Evolutionary conservation across 2,329 filamentous ascomycete genomes (phyloP).

Genomic region (Fusarium scirpi): DNA sequence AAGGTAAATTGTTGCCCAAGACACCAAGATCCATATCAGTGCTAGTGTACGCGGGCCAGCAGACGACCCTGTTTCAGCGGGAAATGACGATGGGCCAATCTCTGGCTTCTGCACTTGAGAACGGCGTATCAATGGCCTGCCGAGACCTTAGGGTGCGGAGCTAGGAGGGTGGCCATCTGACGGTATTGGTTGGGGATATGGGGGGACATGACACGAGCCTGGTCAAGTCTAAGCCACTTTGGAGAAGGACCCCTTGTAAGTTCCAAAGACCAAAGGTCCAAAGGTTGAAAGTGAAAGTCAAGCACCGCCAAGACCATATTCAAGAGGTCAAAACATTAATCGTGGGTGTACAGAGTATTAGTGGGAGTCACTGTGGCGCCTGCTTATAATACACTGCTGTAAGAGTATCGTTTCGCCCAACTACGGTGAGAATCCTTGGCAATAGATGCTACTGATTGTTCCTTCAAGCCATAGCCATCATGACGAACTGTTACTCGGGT

Average conservation of each 20-base stretch:
- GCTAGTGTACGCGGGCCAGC: constrained; percentile 37
- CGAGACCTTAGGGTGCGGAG: constrained; percentile 41
- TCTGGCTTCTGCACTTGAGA: constrained; percentile 33
- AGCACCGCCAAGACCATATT: neutral
- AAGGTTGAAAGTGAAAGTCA: neutral
- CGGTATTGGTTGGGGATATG: constrained; percentile 32
- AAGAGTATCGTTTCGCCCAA: constrained; percentile 14
- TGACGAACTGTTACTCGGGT: neutral
- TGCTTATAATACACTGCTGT: constrained; percentile 13
- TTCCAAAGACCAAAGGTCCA: constrained; percentile 7
- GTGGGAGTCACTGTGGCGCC: constrained; percentile 31
- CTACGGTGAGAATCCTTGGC: constrained; percentile 20
- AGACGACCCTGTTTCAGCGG: constrained; percentile 48
- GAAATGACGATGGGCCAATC: constrained; percentile 49
- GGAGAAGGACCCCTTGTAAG: constrained; percentile 13
- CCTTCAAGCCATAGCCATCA: neutral
- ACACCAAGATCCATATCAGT: constrained; percentile 23
- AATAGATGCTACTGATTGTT: neutral
- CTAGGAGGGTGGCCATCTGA: constrained; percentile 16
- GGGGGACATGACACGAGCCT: constrained; percentile 41
- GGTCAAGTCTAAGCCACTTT: constrained; percentile 38
- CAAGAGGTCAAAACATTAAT: constrained; percentile 30
- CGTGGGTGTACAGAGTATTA: too few species aligned
- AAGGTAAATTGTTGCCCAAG: constrained; percentile 12
- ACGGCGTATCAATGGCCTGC: constrained; percentile 34